Percentiles rank a stretch among this genome's conserved stretches.
Evolutionary conservation across 2,329 filamentous ascomycete species (phyloP).

Genomic region (Claviceps cyperi): DNA sequence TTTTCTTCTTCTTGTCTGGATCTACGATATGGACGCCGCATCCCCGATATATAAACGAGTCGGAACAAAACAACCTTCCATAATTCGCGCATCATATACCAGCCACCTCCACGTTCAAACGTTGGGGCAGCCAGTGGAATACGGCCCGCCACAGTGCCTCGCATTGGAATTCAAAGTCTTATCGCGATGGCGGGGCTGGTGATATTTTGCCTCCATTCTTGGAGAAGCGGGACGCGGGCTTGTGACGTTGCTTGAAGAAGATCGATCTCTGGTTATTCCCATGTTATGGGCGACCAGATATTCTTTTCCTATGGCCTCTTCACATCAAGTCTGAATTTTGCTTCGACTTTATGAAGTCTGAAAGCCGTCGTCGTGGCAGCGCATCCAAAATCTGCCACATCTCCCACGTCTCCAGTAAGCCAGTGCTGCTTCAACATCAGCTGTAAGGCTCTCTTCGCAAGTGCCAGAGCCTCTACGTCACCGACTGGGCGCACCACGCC

Average conservation of each 20-base stretch:
- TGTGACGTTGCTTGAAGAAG: neutral
- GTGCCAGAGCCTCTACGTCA: no score
- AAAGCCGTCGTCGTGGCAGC: neutral
- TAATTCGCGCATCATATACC: neutral
- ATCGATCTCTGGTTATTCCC: neutral
- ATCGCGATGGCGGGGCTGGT: slow-evolving; percentile 9
- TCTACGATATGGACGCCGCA: neutral
- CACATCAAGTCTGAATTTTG: neutral
- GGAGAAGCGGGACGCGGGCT: neutral
- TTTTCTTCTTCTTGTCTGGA: neutral
- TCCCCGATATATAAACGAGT: neutral
- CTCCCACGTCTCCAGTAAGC: slow-evolving; percentile 1
- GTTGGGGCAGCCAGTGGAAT: neutral
- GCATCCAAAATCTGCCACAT: neutral
- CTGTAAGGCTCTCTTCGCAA: no score
- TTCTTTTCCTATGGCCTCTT: neutral
- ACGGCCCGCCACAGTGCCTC: slow-evolving; percentile 5
- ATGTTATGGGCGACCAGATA: no score
- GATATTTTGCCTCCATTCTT: neutral
- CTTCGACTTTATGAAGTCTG: neutral
- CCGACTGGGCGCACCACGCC: no score
- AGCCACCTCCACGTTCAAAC: slow-evolving; percentile 1
- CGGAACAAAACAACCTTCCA: neutral
- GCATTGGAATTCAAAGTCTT: slow-evolving; percentile 13
- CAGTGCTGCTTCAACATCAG: neutral